A percentile compares a stretch with the other conserved stretches of the same genome.
Conservation (phyloP, 2,329 filamentous ascomycete genomes). For the Penicillium sp. region DNA sequence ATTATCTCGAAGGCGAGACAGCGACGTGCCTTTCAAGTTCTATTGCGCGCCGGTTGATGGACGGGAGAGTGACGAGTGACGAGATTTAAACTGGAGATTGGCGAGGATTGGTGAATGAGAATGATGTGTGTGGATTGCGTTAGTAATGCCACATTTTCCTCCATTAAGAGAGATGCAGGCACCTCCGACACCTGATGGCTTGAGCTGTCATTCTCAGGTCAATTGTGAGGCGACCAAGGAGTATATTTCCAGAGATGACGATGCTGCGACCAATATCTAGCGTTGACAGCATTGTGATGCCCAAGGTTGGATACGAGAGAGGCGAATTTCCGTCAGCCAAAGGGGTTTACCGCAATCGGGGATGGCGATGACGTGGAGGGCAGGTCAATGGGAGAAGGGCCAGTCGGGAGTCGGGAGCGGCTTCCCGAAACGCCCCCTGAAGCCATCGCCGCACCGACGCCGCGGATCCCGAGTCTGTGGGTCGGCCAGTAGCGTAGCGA, state of each 20-base stretch:
- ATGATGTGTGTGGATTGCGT: background rate
- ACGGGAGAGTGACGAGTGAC: background rate
- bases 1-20: no score
- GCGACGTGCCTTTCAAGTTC: no score
- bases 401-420: slow-evolving; percentile 1
- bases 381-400: no score
- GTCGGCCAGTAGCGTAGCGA: background rate
- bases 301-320: background rate
- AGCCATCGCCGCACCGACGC: background rate
- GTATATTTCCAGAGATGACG: background rate
- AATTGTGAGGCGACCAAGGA: background rate
- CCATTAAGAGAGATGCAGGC: background rate
- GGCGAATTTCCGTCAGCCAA: background rate
- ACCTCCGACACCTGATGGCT: background rate
- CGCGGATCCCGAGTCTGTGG: background rate
- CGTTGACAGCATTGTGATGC: background rate
- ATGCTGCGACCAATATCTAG: background rate
- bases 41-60: background rate
- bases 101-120: background rate
- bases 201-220: background rate
- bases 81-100: background rate
- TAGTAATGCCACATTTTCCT: background rate
- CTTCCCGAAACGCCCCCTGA: slow-evolving; percentile 8
- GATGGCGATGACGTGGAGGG: background rate
- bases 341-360: background rate